Percentiles rank a stretch among this genome's conserved stretches.
Conservation (phyloP, 352 stramenopile genomes). For the Globisporangium rhizosaccharum region DNA sequence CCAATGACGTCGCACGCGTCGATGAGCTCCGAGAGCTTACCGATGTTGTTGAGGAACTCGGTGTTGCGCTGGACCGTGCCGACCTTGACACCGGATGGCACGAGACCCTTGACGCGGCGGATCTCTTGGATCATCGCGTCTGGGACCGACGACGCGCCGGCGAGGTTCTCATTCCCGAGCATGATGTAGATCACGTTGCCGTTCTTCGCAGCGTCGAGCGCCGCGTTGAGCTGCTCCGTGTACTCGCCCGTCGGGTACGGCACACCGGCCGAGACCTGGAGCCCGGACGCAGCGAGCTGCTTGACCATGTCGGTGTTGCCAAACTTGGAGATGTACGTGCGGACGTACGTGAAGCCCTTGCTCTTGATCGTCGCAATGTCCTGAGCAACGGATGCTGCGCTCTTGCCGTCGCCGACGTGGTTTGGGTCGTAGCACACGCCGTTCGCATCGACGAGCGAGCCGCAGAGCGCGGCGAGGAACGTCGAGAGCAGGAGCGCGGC, state of each 20-base stretch:
- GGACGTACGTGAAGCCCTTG: constrained; percentile 52
- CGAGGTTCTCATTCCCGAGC: constrained; percentile 69
- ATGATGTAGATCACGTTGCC: constrained; percentile 53
- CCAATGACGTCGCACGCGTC: constrained; percentile 38
- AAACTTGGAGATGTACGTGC: constrained; percentile 66
- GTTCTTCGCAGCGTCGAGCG: constrained; percentile 32
- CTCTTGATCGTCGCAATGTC: constrained; percentile 49
- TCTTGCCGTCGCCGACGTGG: constrained; percentile 33
- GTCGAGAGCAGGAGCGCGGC: constrained; percentile 8
- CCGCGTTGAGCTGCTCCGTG: constrained; percentile 30
- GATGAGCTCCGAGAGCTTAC: constrained; percentile 33
- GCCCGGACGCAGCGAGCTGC: constrained; percentile 40
- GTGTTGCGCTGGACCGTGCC: constrained; percentile 66
- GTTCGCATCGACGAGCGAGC: constrained; percentile 38
- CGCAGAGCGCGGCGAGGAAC: constrained; percentile 23
- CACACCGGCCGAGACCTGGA: constrained; percentile 44
- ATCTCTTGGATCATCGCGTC: constrained; percentile 46
- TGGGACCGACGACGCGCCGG: constrained; percentile 19
- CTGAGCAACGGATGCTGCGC: constrained; percentile 20
- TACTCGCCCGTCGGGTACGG: constrained; percentile 45
- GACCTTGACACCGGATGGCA: constrained; percentile 40
- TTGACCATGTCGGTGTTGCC: constrained; percentile 42
- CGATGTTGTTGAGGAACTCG: constrained; percentile 36
- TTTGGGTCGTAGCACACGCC: constrained; percentile 69
- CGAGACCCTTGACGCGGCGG: constrained; percentile 36